These are phyloP conservation scores for Yamadazyma dendronema DNA, from an alignment of 1,139 yeast species.

Conservation along the genomic window DNA sequence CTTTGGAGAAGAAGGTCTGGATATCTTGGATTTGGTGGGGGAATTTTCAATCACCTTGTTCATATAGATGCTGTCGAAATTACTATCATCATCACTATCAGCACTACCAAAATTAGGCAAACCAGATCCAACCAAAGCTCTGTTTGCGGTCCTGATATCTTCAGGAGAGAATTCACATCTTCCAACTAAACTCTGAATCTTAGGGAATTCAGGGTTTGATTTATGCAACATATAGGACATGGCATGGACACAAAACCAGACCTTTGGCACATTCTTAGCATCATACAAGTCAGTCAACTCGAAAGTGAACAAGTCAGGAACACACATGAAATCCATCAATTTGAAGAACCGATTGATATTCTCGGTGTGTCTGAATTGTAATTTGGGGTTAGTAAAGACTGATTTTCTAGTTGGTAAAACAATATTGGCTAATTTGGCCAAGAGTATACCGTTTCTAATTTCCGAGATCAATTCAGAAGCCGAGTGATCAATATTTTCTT, in stretches of 20 bases:
- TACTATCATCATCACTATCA: conserved; percentile 23
- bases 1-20: conserved; percentile 7
- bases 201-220: conserved; percentile 54
- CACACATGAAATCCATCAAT: conserved; percentile 64
- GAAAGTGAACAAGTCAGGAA: conserved; percentile 85
- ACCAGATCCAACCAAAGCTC: conserved; percentile 58
- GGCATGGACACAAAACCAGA: conserved; percentile 91
- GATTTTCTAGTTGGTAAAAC: conserved; percentile 66
- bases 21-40: conserved; percentile 13
- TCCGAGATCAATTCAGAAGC: conserved; percentile 50
- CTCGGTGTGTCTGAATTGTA: conserved; percentile 90
- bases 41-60: conserved; percentile 19
- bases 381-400: conserved; percentile 42
- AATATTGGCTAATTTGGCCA: conserved; percentile 75
- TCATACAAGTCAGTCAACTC: conserved; percentile 93
- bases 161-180: conserved; percentile 59
- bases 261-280: conserved; percentile 89
- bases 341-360: conserved; percentile 84
- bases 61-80: conserved; percentile 23
- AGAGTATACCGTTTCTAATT: conserved; percentile 77
- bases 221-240: conserved; percentile 66
- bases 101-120: conserved; percentile 63
- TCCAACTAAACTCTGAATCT: conserved; percentile 64
- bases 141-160: conserved; percentile 68
- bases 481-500: conserved; percentile 56